Percentiles rank a stretch among this genome's conserved stretches.
Evolutionary conservation across 1,284 basidiomycete species (phyloP).

Genomic region (Thecaphora thlaspeos): DNA sequence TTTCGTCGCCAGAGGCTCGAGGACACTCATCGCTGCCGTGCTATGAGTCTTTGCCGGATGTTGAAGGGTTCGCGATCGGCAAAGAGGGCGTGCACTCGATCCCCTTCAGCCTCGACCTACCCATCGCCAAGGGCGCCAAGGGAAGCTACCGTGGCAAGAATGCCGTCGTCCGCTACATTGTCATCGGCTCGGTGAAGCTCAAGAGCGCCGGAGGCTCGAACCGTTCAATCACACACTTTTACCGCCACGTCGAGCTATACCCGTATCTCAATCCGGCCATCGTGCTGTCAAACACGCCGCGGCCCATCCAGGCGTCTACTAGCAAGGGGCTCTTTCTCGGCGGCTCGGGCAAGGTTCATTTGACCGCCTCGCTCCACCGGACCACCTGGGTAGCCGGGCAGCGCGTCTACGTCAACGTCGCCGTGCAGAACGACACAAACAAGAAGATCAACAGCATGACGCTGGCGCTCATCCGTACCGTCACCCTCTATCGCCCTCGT

Average conservation of each 20-base stretch:
- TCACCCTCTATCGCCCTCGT: conserved; percentile 68
- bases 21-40: conserved; percentile 62
- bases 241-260: conserved; percentile 78
- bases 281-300: conserved; percentile 67
- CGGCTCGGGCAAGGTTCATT: conserved; percentile 68
- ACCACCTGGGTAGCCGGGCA: conserved; percentile 83
- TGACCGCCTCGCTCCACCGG: conserved; percentile 74
- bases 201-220: conserved; percentile 64
- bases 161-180: conserved; percentile 76
- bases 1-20: conserved; percentile 60
- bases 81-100: conserved; percentile 68
- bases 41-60: conserved; percentile 62
- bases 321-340: conserved; percentile 67
- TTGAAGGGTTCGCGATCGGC: conserved; percentile 69
- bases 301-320: conserved; percentile 67
- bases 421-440: conserved; percentile 69
- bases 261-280: conserved; percentile 72
- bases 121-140: conserved; percentile 70
- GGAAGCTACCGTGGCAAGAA: conserved; percentile 68
- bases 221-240: conserved; percentile 86
- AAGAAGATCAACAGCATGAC: conserved; percentile 64
- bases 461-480: conserved; percentile 71
- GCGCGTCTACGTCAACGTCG: conserved; percentile 71
- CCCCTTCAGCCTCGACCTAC: conserved; percentile 77
- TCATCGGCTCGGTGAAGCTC: conserved; percentile 78